These are phyloP conservation scores for Sporothrix protearum DNA, from an alignment of 2,329 filamentous ascomycete genomes.

Conservation along the genomic window DNA sequence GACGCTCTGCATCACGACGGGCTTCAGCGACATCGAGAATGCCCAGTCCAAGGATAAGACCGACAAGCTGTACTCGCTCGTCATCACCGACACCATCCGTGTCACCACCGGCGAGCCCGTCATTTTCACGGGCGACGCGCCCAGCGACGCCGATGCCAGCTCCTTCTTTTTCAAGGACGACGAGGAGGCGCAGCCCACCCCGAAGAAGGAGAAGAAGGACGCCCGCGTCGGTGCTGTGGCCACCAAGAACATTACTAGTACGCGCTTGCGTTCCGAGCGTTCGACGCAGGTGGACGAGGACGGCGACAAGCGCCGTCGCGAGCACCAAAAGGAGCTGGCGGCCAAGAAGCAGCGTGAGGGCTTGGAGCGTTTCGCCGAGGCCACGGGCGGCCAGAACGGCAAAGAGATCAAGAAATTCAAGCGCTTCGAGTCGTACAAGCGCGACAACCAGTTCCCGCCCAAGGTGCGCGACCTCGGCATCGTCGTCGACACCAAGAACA, in stretches of 20 bases:
- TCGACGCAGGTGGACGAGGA: constrained; percentile 86
- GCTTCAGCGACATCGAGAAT: constrained; percentile 86
- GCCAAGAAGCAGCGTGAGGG: constrained; percentile 87
- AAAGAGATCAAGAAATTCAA: constrained; percentile 98
- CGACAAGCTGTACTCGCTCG: constrained; percentile 81
- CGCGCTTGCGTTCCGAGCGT: constrained; percentile 84
- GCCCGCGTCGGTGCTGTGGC: constrained; percentile 80
- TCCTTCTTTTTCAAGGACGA: constrained; percentile 99
- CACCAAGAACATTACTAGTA: constrained; percentile 92
- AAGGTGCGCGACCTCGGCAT: constrained; percentile 83
- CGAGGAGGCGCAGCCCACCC: constrained; percentile 76
- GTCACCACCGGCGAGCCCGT: constrained; percentile 75
- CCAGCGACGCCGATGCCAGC: constrained; percentile 85
- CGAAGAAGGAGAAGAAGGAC: constrained; percentile 89
- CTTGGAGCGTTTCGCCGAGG: constrained; percentile 78
- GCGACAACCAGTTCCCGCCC: constrained; percentile 86
- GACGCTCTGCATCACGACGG: constrained; percentile 88
- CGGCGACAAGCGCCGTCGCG: constrained; percentile 77
- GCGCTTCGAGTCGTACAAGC: constrained; percentile 97
- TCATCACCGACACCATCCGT: constrained; percentile 90
- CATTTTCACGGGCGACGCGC: constrained; percentile 90
- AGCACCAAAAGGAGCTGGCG: constrained; percentile 88
- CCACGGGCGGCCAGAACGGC: constrained; percentile 79
- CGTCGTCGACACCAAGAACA: constrained; percentile 84
- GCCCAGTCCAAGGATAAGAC: constrained; percentile 83